Base-by-base conservation (phyloP, 768 basidiomycete genomes). In the Cystobasidiopsis lactophilus region DNA sequence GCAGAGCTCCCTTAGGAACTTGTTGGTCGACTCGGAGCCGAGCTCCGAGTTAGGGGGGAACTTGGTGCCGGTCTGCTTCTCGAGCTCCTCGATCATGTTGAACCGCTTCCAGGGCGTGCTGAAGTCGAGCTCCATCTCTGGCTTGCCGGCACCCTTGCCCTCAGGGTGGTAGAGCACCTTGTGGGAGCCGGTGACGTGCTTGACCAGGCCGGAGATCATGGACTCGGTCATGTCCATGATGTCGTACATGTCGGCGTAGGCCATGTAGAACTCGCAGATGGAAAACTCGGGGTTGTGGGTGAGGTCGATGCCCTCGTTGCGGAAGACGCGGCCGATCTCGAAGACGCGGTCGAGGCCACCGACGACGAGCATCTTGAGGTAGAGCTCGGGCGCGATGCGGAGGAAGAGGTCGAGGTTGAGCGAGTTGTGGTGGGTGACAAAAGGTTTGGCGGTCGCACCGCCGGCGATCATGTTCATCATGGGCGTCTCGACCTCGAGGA, bases 231-330 rank as follows among this genome's bases (percentile, higher is more conserved):
- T 74, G 39, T 95, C 93, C 91, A 98, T 95, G 53, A 96, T 54
- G 64, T 96, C 93, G 70, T 85, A 81, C 88, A 91, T 89, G 67
- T 96, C 93, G 54, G 93, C 93, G 62, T 95, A 96, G 29, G 93
- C 91, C 91, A 98, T 96, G 65, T 96, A 98, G 69, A 98, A 96
- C 71, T 98, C 91, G 74, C 91, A 96, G 69, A 95, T 91, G 4
- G 85, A 84, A 71, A 95, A 95, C 67, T 98, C 93, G 59, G 93
- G 93, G 69, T 98, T 98, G 68, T 98, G 93, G 18, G 93, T 98
- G 59, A 98, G 71, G 69, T 98, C 93, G 64, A 98, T 98, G 29
- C 89, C 84, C 66, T 98, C 93, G 68, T 96, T 98, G 44, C 93
- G 74, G 75, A 96, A 98, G 13, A 95, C 88, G 39, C 91, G 79